These are phyloP conservation scores for Boletellus ananiceps DNA, from an alignment of 768 basidiomycete genomes.

Conservation along the genomic window DNA sequence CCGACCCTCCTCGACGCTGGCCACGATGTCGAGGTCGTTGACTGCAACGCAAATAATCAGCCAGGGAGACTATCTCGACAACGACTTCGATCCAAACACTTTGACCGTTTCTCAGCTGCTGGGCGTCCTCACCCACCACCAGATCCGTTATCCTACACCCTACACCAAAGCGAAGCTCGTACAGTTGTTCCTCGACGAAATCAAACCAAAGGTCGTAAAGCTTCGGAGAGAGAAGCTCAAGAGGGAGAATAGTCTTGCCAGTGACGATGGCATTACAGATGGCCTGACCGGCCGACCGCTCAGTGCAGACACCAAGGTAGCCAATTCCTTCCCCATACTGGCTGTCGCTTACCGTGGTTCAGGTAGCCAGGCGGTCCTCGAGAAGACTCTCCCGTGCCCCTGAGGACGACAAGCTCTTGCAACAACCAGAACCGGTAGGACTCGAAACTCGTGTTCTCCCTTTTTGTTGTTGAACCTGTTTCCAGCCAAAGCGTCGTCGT, in stretches of 20 bases:
- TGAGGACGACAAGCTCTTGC: slow-evolving; percentile 37
- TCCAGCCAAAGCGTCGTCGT: slow-evolving; percentile 71
- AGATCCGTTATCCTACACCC: slow-evolving; percentile 66
- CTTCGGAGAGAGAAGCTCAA: slow-evolving; percentile 61
- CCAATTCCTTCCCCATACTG: slow-evolving; percentile 5
- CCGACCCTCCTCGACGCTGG: slow-evolving; percentile 11
- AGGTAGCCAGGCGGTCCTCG: slow-evolving; percentile 50
- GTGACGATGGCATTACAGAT: slow-evolving; percentile 79
- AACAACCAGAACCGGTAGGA: slow-evolving; percentile 56
- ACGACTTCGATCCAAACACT: slow-evolving; percentile 66
- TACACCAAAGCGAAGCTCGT: slow-evolving; percentile 77
- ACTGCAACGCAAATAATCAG: slow-evolving; percentile 75
- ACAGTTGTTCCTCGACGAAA: slow-evolving; percentile 71
- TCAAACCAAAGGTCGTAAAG: slow-evolving; percentile 54
- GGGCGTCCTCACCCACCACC: slow-evolving; percentile 73
- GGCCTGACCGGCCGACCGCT: slow-evolving; percentile 76
- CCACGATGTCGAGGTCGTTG: slow-evolving; percentile 60
- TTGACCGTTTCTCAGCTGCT: slow-evolving; percentile 81
- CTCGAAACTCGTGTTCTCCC: not conserved
- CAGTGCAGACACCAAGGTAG: slow-evolving; percentile 44
- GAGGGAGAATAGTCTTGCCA: slow-evolving; percentile 66
- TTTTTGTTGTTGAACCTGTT: slow-evolving; percentile 12
- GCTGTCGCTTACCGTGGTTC: slow-evolving; percentile 6
- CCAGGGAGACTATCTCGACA: slow-evolving; percentile 73
- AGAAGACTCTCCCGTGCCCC: slow-evolving; percentile 60